Evolutionary conservation across 225 moss, liverwort and hornwort species (phyloP).

Genomic region (Neckera pumila): DNA sequence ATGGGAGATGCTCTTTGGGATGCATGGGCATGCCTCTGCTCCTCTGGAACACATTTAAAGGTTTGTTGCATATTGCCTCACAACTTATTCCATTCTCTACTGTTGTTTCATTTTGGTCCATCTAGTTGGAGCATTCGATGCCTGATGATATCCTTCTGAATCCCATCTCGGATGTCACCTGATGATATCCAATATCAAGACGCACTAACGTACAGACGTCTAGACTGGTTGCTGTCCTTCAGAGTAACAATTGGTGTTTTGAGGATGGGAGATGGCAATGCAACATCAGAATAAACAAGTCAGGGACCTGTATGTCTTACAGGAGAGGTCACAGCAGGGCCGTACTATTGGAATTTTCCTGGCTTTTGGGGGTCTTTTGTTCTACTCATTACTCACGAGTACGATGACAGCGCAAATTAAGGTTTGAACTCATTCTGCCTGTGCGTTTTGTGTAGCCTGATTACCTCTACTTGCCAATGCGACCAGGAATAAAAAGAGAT

Average conservation of each 20-base stretch:
- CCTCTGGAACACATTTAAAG: conserved; percentile 62
- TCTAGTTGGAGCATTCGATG: neutral
- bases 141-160: neutral
- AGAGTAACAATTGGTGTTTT: neutral
- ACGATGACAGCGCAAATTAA: conserved; percentile 71
- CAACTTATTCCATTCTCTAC: neutral
- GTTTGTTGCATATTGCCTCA: conserved; percentile 15
- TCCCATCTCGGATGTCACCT: neutral
- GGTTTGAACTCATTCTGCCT: conserved; percentile 14
- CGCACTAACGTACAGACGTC: neutral
- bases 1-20: conserved; percentile 69
- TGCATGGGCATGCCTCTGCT: conserved; percentile 69
- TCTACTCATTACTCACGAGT: conserved; percentile 69
- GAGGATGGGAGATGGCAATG: neutral
- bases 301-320: conserved; percentile 4
- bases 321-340: conserved; percentile 48
- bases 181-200: neutral
- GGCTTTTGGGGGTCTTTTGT: conserved; percentile 63
- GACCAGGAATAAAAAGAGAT: neutral
- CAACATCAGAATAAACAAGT: neutral
- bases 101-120: neutral
- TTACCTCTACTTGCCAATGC: neutral
- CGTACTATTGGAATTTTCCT: conserved; percentile 57
- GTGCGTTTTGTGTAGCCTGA: neutral
- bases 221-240: neutral